A percentile compares a stretch with the other conserved stretches of the same genome.
These are phyloP conservation scores for Luzula sylvatica DNA, from an alignment of 176 grass and related monocot species.

Conservation along the genomic window DNA sequence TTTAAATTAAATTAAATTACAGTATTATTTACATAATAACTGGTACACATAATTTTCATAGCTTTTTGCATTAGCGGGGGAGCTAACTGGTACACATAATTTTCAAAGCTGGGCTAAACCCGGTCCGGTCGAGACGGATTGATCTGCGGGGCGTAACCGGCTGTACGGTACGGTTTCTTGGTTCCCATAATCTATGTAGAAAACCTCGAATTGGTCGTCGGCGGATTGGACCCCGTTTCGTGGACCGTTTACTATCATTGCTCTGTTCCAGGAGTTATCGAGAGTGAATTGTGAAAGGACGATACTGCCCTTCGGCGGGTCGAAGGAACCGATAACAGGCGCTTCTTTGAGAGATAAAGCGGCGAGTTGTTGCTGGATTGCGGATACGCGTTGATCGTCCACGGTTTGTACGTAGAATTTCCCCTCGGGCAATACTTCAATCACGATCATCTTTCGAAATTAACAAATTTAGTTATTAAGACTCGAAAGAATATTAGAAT, in stretches of 20 bases:
- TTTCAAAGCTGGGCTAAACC: conserved; percentile 81
- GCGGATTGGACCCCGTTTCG: conserved; percentile 63
- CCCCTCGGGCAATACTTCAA: conserved; percentile 76
- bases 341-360: conserved; percentile 72
- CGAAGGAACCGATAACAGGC: conserved; percentile 77
- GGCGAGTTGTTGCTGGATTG: conserved; percentile 82
- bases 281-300: conserved; percentile 76
- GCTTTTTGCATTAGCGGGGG: too few species aligned
- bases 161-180: conserved; percentile 85
- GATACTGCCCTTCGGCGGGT: conserved; percentile 76
- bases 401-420: conserved; percentile 94
- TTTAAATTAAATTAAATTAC: too few species aligned
- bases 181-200: conserved; percentile 97
- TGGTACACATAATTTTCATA: too few species aligned
- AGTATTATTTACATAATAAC: too few species aligned
- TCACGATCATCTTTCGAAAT: conserved; percentile 55
- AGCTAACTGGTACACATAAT: too few species aligned
- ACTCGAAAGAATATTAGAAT: neutral
- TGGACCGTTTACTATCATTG: conserved; percentile 97
- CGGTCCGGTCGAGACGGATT: conserved; percentile 43
- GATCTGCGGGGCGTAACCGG: conserved; percentile 55
- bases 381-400: conserved; percentile 62
- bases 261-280: conserved; percentile 97
- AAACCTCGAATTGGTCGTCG: conserved; percentile 83
- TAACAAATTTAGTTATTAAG: neutral